A percentile compares a stretch with the other conserved stretches of the same genome.
These are phyloP conservation scores for Blastobotrys proliferans DNA, from an alignment of 1,139 yeast species.

Conservation along the genomic window DNA sequence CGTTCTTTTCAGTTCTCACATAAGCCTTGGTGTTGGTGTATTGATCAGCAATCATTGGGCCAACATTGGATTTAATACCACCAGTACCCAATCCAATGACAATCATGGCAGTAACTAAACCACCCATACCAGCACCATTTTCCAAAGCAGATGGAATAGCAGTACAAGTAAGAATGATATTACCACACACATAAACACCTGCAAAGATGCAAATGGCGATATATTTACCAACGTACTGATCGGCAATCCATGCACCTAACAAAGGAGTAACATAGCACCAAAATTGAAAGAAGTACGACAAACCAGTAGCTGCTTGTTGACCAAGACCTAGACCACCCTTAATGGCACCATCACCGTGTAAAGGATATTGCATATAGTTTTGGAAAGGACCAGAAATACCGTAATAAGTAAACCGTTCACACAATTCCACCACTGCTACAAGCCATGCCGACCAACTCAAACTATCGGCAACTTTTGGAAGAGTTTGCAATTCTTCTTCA, in stretches of 20 bases:
- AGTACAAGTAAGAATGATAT: constrained; percentile 59
- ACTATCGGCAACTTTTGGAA: constrained; percentile 41
- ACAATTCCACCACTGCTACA: constrained; percentile 72
- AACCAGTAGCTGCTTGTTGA: constrained; percentile 64
- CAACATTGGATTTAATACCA: constrained; percentile 72
- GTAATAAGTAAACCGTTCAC: constrained; percentile 78
- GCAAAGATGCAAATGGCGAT: constrained; percentile 62
- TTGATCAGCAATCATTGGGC: constrained; percentile 75
- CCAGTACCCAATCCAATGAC: constrained; percentile 77
- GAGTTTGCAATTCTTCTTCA: constrained; percentile 42
- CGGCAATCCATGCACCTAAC: constrained; percentile 71
- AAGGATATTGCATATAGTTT: constrained; percentile 63
- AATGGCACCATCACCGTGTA: constrained; percentile 29
- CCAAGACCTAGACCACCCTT: constrained; percentile 64
- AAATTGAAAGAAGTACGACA: constrained; percentile 71
- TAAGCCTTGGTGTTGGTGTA: constrained; percentile 52
- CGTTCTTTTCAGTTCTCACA: constrained; percentile 54
- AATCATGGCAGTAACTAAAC: constrained; percentile 54
- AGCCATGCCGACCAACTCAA: constrained; percentile 56
- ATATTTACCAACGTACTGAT: constrained; percentile 68
- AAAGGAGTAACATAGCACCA: constrained; percentile 81
- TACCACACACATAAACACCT: constrained; percentile 57
- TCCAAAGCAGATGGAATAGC: constrained; percentile 59
- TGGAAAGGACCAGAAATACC: constrained; percentile 73
- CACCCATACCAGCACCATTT: constrained; percentile 42